phyloP scores from a whole-genome alignment of 495 filamentous ascomycete genomes.

The Hyaloscypha variabilis region DNA sequence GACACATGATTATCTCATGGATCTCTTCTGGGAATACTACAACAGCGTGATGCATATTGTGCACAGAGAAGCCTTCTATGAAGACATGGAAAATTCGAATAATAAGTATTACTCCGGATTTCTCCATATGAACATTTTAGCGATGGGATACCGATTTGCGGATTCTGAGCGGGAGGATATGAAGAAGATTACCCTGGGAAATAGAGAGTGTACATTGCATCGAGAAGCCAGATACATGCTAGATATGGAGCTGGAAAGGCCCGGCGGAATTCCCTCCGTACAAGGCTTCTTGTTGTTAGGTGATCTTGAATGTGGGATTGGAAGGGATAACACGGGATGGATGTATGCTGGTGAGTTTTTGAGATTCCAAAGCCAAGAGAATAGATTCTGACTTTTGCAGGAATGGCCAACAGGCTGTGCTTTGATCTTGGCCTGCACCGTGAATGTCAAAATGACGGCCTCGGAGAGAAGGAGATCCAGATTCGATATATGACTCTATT shows the following conservation, averaged over 20 bases:
- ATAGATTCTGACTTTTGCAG: conserved; percentile 22
- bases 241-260: conserved; percentile 51
- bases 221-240: conserved; percentile 55
- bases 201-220: conserved; percentile 53
- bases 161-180: conserved; percentile 50
- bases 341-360: conserved; percentile 46
- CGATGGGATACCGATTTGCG: conserved; percentile 52
- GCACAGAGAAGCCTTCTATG: conserved; percentile 49
- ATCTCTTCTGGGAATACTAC: conserved; percentile 53
- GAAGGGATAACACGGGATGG: conserved; percentile 54
- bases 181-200: conserved; percentile 44
- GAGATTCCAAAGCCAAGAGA: conserved; percentile 14
- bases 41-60: conserved; percentile 49
- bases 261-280: conserved; percentile 51
- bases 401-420: conserved; percentile 50
- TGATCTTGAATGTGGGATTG: conserved; percentile 54
- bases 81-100: conserved; percentile 45
- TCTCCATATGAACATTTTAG: conserved; percentile 54
- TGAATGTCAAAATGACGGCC: conserved; percentile 36
- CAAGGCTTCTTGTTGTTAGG: conserved; percentile 52
- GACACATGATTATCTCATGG: conserved; percentile 55
- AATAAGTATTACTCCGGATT: conserved; percentile 52
- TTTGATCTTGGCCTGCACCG: conserved; percentile 55
- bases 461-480: conserved; percentile 44
- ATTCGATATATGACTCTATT: conserved; percentile 47